phyloP scores from a whole-genome alignment of 2,329 filamentous ascomycete genomes.

The Reticulascus tulasneorum region DNA sequence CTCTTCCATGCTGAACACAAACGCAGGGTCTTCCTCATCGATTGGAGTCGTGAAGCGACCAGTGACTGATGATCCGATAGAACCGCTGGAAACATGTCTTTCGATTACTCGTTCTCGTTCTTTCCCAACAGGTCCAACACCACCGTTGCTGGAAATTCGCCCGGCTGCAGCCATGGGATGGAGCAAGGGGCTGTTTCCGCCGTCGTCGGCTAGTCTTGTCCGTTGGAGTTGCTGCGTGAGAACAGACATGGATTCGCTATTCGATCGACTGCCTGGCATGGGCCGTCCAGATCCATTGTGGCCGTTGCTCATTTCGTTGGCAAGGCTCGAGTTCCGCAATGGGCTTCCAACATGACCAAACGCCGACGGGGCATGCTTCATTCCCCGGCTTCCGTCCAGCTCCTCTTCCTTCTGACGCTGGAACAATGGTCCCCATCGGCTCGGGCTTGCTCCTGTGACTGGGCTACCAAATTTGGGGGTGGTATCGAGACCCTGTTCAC shows the following conservation, averaged over 20 bases:
- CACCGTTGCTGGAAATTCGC: slow-evolving; percentile 34
- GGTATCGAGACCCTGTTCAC: slow-evolving; percentile 43
- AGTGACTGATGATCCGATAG: slow-evolving; percentile 49
- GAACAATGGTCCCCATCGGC: slow-evolving; percentile 58
- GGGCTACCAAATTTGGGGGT: slow-evolving; percentile 59
- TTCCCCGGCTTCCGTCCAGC: slow-evolving; percentile 23
- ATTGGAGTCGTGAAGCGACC: slow-evolving; percentile 62
- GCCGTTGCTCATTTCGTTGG: slow-evolving; percentile 44
- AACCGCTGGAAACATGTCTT: slow-evolving; percentile 56
- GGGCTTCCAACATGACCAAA: slow-evolving; percentile 66
- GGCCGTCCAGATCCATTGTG: slow-evolving; percentile 30
- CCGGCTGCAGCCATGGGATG: slow-evolving; percentile 43
- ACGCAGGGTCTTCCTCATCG: slow-evolving; percentile 60
- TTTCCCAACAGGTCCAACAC: slow-evolving; percentile 34
- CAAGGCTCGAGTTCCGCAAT: slow-evolving; percentile 59
- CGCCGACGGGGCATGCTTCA: slow-evolving; percentile 42
- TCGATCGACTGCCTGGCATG: slow-evolving; percentile 37
- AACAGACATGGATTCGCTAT: slow-evolving; percentile 52
- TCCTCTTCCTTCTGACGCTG: slow-evolving; percentile 59
- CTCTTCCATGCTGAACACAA: slow-evolving; percentile 64
- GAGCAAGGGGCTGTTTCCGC: slow-evolving; percentile 43
- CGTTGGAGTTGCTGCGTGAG: slow-evolving; percentile 61
- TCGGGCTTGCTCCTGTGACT: slow-evolving; percentile 51
- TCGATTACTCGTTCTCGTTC: slow-evolving; percentile 41
- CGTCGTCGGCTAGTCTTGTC: slow-evolving; percentile 49